Base-by-base conservation (phyloP, 768 basidiomycete species). In the Mycena belliarum region DNA sequence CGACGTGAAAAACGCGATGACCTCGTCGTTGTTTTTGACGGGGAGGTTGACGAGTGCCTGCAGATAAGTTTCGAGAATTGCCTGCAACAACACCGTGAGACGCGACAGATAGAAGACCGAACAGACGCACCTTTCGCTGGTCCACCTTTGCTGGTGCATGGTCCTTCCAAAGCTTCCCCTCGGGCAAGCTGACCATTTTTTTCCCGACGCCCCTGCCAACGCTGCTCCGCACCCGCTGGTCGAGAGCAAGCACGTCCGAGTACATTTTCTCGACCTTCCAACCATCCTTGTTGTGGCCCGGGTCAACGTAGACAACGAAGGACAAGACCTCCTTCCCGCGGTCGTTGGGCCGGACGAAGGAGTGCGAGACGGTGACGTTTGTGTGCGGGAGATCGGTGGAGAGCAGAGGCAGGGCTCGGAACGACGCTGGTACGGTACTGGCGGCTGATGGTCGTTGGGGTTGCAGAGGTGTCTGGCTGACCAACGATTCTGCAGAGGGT, bases 121-220 rank as follows among this genome's bases (percentile, higher is more conserved):
- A 16, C 6, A 0, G 9, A 75, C 85, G 65, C 67, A 91, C 94
- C 80, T 98, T 98, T 63, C 96, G 78, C 73, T 96, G 94, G 77
- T 98, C 97, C 41, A 95, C 92, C 77, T 91, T 95, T 26, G 92
- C 93, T 28, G 96, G 96, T 0, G 95, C 95, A 71, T 96, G 94
- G 74, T 98, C 97, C 72, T 86, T 95, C 91, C 96, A 98, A 10
- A 97, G 76, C 72, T 88, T 90, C 24, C 92, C 91, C 70, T 99
- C 97, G 2, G 97, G 97, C 55, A 99, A 72, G 52, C 73, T 79
- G 20, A 79, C 86, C 46, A 98, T 86, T 73, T 84, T 91, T 78
- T 94, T 95, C 41, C 79, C 82, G 20, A 89, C 76, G 48, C 81
- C 82, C 70, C 86, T 88, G 15, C 87, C 85, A 18, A 86, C 81